Conservation (phyloP, 1,284 basidiomycete species). For the Leccinum subfulvum region DNA sequence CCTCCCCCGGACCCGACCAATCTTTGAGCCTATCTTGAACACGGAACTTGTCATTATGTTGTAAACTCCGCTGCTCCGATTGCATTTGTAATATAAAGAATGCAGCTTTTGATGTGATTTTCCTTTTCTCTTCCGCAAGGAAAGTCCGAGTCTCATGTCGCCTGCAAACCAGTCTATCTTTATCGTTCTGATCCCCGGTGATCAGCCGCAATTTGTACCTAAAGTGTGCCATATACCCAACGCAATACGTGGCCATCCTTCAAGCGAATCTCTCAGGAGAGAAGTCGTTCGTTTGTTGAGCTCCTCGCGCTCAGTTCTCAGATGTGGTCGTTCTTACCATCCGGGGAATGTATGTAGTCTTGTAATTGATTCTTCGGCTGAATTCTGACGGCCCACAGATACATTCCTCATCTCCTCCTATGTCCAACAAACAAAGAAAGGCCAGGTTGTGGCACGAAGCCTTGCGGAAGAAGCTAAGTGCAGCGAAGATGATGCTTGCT, state of each 20-base stretch:
- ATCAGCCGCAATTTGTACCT: not conserved
- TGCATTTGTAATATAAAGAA: not conserved
- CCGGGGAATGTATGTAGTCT: not conserved
- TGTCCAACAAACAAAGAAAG: slow-evolving; percentile 7
- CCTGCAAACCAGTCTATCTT: not conserved
- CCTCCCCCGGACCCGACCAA: not conserved
- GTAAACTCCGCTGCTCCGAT: slow-evolving; percentile 1
- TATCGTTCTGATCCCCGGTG: not conserved
- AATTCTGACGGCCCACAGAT: slow-evolving; percentile 1
- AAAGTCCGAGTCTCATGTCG: not conserved
- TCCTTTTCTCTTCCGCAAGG: not conserved
- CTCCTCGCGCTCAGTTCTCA: not conserved
- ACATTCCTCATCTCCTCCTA: not conserved
- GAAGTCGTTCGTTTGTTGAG: not conserved
- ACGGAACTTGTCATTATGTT: not conserved
- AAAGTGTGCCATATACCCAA: not conserved
- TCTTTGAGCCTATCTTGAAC: too few species aligned
- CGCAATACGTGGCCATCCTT: not conserved
- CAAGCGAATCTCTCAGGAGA: not conserved
- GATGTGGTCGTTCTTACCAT: not conserved
- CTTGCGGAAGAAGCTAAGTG: slow-evolving; percentile 2
- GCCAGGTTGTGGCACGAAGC: slow-evolving; percentile 3
- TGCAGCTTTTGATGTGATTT: not conserved
- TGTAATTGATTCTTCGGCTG: not conserved
- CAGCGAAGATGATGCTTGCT: slow-evolving; percentile 4